phyloP scores from a whole-genome alignment of 2,329 filamentous ascomycete species.

The Cryoendolithus antarcticus region DNA sequence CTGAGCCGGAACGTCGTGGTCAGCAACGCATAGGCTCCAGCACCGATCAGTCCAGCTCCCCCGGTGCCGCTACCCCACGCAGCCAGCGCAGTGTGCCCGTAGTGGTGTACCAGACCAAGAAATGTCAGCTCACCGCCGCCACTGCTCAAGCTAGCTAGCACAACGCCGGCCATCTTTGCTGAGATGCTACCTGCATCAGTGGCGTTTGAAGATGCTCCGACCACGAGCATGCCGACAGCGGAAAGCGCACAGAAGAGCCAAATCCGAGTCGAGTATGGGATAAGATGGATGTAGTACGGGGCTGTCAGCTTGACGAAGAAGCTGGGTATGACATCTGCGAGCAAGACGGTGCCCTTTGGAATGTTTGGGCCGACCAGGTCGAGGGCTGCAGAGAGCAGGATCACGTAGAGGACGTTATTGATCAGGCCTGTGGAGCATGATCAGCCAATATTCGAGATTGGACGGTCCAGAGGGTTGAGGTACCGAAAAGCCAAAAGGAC shows the following conservation, averaged over 20 bases:
- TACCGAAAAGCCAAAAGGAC: conserved; percentile 93
- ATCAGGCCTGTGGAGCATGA: conserved; percentile 55
- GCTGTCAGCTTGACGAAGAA: conserved; percentile 80
- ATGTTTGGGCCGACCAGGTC: conserved; percentile 80
- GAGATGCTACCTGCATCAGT: conserved; percentile 42
- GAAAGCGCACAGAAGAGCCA: conserved; percentile 64
- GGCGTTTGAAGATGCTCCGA: conserved; percentile 58
- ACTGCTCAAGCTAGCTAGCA: conserved; percentile 72
- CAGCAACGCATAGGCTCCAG: conserved; percentile 73
- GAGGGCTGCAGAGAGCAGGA: conserved; percentile 87
- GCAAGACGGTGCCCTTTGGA: conserved; percentile 83
- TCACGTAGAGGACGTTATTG: conserved; percentile 96
- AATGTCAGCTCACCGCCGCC: conserved; percentile 87
- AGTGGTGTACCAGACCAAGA: conserved; percentile 82
- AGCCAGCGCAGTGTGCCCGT: conserved; percentile 74
- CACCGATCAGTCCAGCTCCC: conserved; percentile 74
- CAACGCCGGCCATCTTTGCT: conserved; percentile 68
- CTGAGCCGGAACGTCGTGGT: conserved; percentile 69
- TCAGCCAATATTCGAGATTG: not conserved
- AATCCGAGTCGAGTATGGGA: conserved; percentile 69
- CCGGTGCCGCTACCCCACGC: conserved; percentile 90
- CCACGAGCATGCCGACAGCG: conserved; percentile 73
- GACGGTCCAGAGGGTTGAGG: not conserved
- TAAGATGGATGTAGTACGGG: conserved; percentile 83
- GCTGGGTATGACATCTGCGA: conserved; percentile 82